phyloP scores from a whole-genome alignment of 2,329 filamentous ascomycete genomes.

The Xylaria sp. region DNA sequence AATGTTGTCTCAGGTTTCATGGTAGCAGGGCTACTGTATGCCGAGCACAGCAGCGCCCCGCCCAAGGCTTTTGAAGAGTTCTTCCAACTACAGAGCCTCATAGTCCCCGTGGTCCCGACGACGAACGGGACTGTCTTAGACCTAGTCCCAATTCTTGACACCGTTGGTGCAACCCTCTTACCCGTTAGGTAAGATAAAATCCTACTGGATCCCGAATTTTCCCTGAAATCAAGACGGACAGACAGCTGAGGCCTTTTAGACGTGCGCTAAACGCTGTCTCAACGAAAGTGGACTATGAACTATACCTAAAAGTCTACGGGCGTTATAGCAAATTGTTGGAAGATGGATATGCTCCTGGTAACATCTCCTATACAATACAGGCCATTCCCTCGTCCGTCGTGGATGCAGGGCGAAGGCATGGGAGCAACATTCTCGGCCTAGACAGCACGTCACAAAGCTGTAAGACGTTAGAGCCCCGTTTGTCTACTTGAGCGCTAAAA shows the following conservation, averaged over 20 bases:
- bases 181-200: not conserved
- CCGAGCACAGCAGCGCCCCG: conserved; percentile 10
- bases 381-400: conserved; percentile 11
- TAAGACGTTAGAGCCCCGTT: not conserved
- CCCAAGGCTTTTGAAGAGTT: conserved; percentile 34
- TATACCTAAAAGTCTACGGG: conserved; percentile 32
- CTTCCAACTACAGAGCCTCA: conserved; percentile 31
- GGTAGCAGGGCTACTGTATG: conserved; percentile 34
- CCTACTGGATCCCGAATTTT: not conserved
- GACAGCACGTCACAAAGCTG: conserved; percentile 19
- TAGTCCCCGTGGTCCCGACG: conserved; percentile 1
- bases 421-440: conserved; percentile 19
- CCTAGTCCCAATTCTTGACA: not conserved
- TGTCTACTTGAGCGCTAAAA: not conserved
- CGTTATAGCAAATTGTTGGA: conserved; percentile 17
- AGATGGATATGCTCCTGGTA: not conserved
- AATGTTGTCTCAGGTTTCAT: conserved; percentile 29
- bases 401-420: conserved; percentile 8
- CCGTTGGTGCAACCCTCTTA: not conserved
- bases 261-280: not conserved
- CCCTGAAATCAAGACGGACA: not conserved
- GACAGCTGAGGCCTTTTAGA: not conserved
- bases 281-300: conserved; percentile 24
- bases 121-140: conserved; percentile 1
- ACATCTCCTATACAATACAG: conserved; percentile 34